Evolutionary conservation across 208 protist species (phyloP), one percentile per base, ranked within the genome.

Genomic region (Trypanosoma congolense): DNA sequence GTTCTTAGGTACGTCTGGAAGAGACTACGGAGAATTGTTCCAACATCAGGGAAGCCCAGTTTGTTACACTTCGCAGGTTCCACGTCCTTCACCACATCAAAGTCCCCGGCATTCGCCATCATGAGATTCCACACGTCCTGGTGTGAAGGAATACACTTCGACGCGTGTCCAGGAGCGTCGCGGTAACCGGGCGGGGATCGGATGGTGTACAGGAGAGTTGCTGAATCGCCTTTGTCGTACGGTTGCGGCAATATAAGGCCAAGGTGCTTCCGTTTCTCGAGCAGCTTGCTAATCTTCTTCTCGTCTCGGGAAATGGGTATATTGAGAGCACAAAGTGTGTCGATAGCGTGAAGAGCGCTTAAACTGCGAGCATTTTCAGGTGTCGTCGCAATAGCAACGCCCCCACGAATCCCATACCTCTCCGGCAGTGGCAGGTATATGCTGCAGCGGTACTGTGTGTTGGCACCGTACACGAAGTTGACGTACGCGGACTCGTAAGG

Each of bases 361-460:
- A 90, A 65, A 5, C 41, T 10, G 24, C 56, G 41, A 10, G 71
- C 62, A 30, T 9, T 36, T 12, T 56, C 53, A 0, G 73, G 69
- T 2, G 73, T 77, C 30, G 24, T 18, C 18, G 50, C 78, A 30
- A 90, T 79, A 10, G 66, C 65, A 56, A 65, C 83, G n/a, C 76
- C 83, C 24, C 83, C 83, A 25, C 83, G 83, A 9, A 85, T 50
- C 36, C 83, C 83, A 44, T 75, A 87, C 21, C 41, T 42, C 28
- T 70, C 63, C n/a, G 83, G 76, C 26, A 90, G 67, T 14, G 83
- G 83, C 21, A 90, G 66, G 50, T 83, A 87, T 30, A 87, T 56
- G 26, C 61, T 81, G 2, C 56, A 53, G 48, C 83, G 75, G 45
- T 60, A 81, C 71, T 83, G 69, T n/a, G 16, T 42, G 45, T 69